Conservation (phyloP, 345 rosid species). For the Acer yangbiense region DNA sequence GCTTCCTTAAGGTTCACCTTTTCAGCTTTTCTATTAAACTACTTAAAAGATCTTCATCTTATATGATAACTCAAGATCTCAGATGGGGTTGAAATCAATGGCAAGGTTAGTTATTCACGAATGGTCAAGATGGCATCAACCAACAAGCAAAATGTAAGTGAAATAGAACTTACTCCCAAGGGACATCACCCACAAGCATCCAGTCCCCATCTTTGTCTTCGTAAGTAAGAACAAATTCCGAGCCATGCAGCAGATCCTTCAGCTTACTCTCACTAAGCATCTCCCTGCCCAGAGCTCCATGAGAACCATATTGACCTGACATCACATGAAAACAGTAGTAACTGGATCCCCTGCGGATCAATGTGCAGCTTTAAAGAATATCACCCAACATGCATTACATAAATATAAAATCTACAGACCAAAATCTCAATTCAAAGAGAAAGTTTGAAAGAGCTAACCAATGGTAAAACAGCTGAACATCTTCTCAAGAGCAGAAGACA, state of each 20-base stretch:
- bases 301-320: constrained; percentile 61
- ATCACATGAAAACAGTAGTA: constrained; percentile 27
- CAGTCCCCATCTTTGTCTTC: constrained; percentile 75
- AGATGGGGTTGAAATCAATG: neutral
- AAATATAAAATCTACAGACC: neutral
- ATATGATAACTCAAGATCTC: neutral
- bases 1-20: neutral
- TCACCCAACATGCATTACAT: constrained; percentile 15
- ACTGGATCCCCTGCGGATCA: constrained; percentile 30
- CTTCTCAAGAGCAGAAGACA: constrained; percentile 76
- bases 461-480: constrained; percentile 74
- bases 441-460: constrained; percentile 36
- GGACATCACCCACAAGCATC: constrained; percentile 86
- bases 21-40: neutral
- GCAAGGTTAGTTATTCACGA: neutral
- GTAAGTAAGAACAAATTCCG: constrained; percentile 67
- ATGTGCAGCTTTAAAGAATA: constrained; percentile 12
- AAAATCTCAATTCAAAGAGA: neutral
- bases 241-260: constrained; percentile 60
- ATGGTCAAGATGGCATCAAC: neutral
- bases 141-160: neutral
- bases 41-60: neutral
- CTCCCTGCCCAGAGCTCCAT: constrained; percentile 47
- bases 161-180: constrained; percentile 64
- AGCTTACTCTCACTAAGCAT: constrained; percentile 55